Evolutionary conservation across 1,139 yeast species (phyloP).

Genomic region (Diutina scorzettiae): DNA sequence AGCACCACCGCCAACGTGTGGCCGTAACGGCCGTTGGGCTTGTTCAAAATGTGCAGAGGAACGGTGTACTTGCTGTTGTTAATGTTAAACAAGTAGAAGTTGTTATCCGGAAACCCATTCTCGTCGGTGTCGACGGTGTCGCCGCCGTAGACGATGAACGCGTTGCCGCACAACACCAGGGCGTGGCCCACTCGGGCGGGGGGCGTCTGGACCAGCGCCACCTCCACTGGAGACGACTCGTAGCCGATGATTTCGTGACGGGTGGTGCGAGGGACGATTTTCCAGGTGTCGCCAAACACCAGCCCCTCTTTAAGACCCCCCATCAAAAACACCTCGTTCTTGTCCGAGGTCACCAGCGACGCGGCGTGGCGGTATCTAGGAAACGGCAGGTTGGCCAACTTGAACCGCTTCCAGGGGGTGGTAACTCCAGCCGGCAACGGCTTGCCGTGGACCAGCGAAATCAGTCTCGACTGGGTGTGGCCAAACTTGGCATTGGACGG

Average conservation of each 20-base stretch:
- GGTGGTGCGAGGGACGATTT: slow-evolving; percentile 36
- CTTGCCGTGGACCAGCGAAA: not conserved
- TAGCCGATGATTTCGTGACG: slow-evolving; percentile 20
- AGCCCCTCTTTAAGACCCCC: slow-evolving; percentile 92
- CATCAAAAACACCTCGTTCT: slow-evolving; percentile 78
- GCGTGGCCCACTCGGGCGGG: slow-evolving; percentile 98
- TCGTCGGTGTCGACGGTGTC: slow-evolving; percentile 82
- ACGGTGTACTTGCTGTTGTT: slow-evolving; percentile 86
- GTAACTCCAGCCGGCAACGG: slow-evolving; percentile 5
- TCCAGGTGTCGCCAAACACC: slow-evolving; percentile 94
- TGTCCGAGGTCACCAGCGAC: slow-evolving; percentile 59
- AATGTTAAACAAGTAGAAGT: slow-evolving; percentile 78
- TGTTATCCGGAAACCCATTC: slow-evolving; percentile 76
- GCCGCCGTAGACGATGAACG: slow-evolving; percentile 92
- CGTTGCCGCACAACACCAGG: slow-evolving; percentile 84
- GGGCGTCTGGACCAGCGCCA: slow-evolving; percentile 46
- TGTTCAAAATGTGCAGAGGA: slow-evolving; percentile 68
- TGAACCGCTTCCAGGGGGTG: slow-evolving; percentile 70
- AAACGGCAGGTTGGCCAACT: slow-evolving; percentile 69
- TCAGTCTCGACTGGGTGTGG: not conserved
- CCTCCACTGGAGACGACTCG: slow-evolving; percentile 53
- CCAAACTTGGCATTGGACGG: slow-evolving; percentile 2
- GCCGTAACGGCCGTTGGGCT: slow-evolving; percentile 91
- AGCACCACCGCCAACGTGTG: slow-evolving; percentile 62
- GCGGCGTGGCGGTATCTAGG: slow-evolving; percentile 95